phyloP scores from a whole-genome alignment of 2,329 filamentous ascomycete genomes.

The Sporothrix humicola region DNA sequence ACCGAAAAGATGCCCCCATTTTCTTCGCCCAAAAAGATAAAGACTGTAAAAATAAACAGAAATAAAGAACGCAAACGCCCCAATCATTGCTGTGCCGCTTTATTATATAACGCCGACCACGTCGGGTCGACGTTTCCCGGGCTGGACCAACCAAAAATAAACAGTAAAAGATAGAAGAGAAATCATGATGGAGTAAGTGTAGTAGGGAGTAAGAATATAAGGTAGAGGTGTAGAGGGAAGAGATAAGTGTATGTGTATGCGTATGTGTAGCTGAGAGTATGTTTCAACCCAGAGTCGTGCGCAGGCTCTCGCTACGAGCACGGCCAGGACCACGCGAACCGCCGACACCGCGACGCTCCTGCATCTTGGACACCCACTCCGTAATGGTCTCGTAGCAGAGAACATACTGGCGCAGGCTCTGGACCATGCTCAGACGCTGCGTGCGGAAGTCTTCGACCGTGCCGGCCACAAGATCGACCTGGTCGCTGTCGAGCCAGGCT shows the following conservation, averaged over 20 bases:
- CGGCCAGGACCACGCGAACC: slow-evolving; percentile 25
- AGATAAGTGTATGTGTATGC: background rate
- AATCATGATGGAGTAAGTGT: too few species aligned
- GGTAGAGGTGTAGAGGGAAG: background rate
- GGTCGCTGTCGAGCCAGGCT: slow-evolving; percentile 71
- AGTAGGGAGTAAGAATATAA: background rate
- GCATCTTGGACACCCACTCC: slow-evolving; percentile 74
- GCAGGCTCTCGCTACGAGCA: slow-evolving; percentile 37
- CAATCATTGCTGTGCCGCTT: background rate
- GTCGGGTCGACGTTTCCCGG: background rate
- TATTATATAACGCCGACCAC: background rate
- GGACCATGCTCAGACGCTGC: slow-evolving; percentile 95
- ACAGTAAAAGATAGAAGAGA: background rate
- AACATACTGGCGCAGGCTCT: slow-evolving; percentile 90
- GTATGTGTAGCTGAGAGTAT: background rate
- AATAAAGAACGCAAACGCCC: background rate
- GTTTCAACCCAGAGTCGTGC: slow-evolving; percentile 23
- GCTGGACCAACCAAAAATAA: background rate
- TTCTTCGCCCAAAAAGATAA: too few species aligned
- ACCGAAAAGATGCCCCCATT: too few species aligned
- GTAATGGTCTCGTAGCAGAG: slow-evolving; percentile 94
- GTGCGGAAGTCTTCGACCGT: slow-evolving; percentile 89
- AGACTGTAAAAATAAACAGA: background rate
- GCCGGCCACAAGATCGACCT: slow-evolving; percentile 78
- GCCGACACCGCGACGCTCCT: slow-evolving; percentile 45